Evolutionary conservation across 75 land plant species (phyloP).

Genomic region (Larix kaempferi): DNA sequence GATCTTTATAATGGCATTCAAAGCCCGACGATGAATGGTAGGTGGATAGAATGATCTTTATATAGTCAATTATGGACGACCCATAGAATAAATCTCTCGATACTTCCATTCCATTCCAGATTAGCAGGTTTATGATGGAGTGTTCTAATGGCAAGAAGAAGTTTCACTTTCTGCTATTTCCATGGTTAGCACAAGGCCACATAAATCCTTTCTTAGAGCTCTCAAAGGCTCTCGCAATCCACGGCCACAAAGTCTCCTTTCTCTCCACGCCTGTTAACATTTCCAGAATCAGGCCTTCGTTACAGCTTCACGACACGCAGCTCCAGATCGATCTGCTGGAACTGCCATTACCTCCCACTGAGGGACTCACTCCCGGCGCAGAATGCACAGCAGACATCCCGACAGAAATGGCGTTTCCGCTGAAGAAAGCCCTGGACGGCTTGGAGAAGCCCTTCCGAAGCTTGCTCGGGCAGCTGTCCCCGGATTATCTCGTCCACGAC

Average conservation of each 20-base stretch:
- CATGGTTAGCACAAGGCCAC: conserved; percentile 53
- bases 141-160: background rate
- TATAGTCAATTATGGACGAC: too few species aligned
- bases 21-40: too few species aligned
- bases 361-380: conserved; percentile 13
- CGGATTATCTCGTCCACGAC: conserved; percentile 22
- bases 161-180: conserved; percentile 21
- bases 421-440: conserved; percentile 21
- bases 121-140: too few species aligned
- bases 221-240: conserved; percentile 31
- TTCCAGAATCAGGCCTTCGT: conserved; percentile 4
- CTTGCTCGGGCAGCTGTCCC: background rate
- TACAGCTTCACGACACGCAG: conserved; percentile 3
- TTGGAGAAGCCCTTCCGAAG: conserved; percentile 12
- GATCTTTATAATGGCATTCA: too few species aligned
- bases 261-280: conserved; percentile 38
- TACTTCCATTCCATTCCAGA: too few species aligned
- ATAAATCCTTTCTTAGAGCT: conserved; percentile 45
- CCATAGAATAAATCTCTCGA: too few species aligned
- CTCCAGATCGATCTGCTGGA: conserved; percentile 9
- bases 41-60: too few species aligned
- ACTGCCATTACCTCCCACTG: conserved; percentile 13
- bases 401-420: conserved; percentile 1
- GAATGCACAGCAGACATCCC: conserved; percentile 37
- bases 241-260: conserved; percentile 27